These are phyloP conservation scores for Quercus gilva DNA, from an alignment of 306 rosid species.

Conservation along the genomic window DNA sequence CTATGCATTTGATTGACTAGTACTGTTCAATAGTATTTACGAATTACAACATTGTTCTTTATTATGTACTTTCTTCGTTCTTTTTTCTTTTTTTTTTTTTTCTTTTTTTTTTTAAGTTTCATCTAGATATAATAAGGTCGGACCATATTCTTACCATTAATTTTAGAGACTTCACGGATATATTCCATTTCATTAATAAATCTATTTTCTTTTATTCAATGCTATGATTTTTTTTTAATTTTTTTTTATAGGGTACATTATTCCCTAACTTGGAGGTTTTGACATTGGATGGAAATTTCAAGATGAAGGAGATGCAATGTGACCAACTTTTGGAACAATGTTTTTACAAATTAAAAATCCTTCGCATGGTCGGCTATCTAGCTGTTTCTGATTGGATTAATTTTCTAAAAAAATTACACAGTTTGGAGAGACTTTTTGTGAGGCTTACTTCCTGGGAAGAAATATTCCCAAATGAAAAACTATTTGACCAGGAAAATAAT, in stretches of 20 bases:
- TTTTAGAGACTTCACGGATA: neutral
- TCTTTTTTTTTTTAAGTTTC: neutral
- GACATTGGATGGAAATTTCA: neutral
- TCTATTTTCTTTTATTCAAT: neutral
- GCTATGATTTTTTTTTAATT: neutral
- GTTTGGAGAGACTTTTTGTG: accelerated
- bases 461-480: neutral
- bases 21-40: too few relatives aligned
- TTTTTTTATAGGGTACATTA: neutral
- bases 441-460: neutral
- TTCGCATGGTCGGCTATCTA: neutral
- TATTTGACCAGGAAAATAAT: neutral
- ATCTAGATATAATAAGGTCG: too few relatives aligned
- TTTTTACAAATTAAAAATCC: neutral
- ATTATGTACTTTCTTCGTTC: too few relatives aligned
- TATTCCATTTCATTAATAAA: neutral
- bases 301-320: neutral
- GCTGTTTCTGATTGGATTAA: neutral
- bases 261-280: neutral
- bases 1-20: too few relatives aligned
- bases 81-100: accelerated
- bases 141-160: neutral
- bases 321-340: neutral
- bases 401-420: neutral
- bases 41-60: neutral